Percentiles rank a stretch among this genome's conserved stretches.
Evolutionary conservation across 1,284 basidiomycete genomes (phyloP).

Genomic region (Papiliotrema fonsecae): DNA sequence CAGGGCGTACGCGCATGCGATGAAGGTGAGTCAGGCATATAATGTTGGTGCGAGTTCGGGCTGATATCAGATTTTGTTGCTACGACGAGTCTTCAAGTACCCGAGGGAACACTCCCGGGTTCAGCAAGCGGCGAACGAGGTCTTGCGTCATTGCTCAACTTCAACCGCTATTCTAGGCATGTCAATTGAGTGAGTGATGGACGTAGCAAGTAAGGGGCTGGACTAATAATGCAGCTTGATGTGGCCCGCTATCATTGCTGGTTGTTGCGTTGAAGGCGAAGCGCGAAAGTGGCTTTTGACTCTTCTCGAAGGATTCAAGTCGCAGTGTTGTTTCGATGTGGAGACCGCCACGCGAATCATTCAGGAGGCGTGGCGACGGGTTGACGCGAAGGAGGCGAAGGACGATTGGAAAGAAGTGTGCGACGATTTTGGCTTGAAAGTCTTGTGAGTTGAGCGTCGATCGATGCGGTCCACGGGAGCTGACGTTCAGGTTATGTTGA

Average conservation of each 20-base stretch:
- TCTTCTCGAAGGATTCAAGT: conserved; percentile 52
- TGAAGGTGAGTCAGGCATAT: conserved; percentile 40
- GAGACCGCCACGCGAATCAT: conserved; percentile 53
- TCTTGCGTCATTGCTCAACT: conserved; percentile 40
- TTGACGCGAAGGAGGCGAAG: conserved; percentile 27
- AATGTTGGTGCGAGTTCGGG: background rate
- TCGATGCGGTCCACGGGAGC: background rate
- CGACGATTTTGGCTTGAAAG: conserved; percentile 36
- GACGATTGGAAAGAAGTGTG: conserved; percentile 46
- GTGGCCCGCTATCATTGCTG: conserved; percentile 53
- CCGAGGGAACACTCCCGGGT: conserved; percentile 46
- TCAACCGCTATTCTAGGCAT: conserved; percentile 43
- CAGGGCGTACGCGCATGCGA: conserved; percentile 46
- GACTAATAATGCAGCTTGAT: conserved; percentile 39
- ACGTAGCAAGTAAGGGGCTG: background rate
- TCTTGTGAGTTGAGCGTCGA: conserved; percentile 23
- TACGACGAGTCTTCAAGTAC: conserved; percentile 51
- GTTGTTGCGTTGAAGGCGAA: conserved; percentile 48
- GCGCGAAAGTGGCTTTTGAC: conserved; percentile 49
- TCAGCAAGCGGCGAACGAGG: conserved; percentile 42
- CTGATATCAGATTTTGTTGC: conserved; percentile 49
- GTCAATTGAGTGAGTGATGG: conserved; percentile 41
- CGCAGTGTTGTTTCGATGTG: conserved; percentile 54
- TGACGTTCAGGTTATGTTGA: conserved; percentile 4
- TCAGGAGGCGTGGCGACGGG: conserved; percentile 47